Base-by-base conservation (phyloP, 768 basidiomycete genomes). In the Pleurotus giganteus region DNA sequence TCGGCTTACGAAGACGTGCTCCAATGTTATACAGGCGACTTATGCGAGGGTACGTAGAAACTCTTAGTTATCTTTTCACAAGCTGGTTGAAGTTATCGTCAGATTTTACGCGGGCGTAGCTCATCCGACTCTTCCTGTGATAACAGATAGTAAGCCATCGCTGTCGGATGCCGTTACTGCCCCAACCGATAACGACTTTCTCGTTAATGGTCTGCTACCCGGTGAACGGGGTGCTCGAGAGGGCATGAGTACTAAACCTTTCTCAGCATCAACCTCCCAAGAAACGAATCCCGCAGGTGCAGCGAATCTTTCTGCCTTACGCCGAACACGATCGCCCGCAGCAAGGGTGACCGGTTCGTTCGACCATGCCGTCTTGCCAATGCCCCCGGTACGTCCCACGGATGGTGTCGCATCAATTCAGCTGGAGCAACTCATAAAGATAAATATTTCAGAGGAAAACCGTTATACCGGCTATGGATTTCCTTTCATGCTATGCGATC, bases 391-490 rank as follows among this genome's bases (percentile, higher is more conserved):
- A 62, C 60, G 88, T 72, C 32, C 50, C 44, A 27, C 36, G 26
- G 4, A 13, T 37, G 45, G 34, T 28, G 32, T 45, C 53, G 23
- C 54, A 32, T 36, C 56, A 4, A 21, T 24, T 31, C 2, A 27
- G 26, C 19, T 17, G n/a, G 23, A 34, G 31, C 8, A n/a, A 9
- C 43, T 24, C 28, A 26, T 37, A n/a, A n/a, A n/a, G n/a, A n/a
- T n/a, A n/a, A n/a, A n/a, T n/a, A n/a, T 13, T 51, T 37, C 53
- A 93, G 90, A 81, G 89, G 57, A 89, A 82, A 68, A 91, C 91
- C 7, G 85, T 88, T 61, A 94, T 97, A 47, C 94, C 94, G 0
- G 94, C 92, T 0, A 85, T 98, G 71, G 94, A 98, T 65, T 95
- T 94, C 65, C 73, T 98, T 57, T 90, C 89, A 1, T 92, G 91